Conservation (phyloP, 352 stramenopile species). For the Phytopythium chamaehyphon region DNA sequence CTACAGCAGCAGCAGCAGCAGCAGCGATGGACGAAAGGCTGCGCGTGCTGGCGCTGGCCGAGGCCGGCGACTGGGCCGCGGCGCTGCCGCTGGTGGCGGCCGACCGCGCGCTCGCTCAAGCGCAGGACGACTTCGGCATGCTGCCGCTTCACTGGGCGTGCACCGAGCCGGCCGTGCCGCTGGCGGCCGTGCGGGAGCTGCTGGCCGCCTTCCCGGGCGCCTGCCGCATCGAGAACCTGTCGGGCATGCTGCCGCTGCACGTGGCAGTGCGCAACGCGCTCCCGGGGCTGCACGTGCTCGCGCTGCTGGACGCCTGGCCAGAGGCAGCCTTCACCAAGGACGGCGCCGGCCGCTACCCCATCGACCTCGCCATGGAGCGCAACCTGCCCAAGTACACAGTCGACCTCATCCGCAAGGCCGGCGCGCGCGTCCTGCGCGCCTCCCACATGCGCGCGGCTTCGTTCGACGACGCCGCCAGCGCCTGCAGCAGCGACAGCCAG, state of each 20-base stretch:
- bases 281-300: constrained; percentile 50
- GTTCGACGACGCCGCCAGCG: constrained; percentile 20
- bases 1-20: no score
- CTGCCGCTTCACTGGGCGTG: constrained; percentile 81
- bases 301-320: constrained; percentile 39
- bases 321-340: constrained; percentile 53
- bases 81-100: constrained; percentile 37
- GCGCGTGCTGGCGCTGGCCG: constrained; percentile 49
- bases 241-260: constrained; percentile 75
- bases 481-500: constrained; percentile 22
- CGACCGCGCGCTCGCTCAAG: constrained; percentile 40
- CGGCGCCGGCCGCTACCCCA: constrained; percentile 42
- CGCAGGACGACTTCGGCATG: constrained; percentile 81
- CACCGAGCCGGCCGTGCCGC: constrained; percentile 47
- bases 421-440: constrained; percentile 31
- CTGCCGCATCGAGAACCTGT: constrained; percentile 66
- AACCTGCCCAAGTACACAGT: constrained; percentile 67
- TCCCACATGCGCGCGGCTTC: constrained; percentile 30
- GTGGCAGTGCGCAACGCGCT: constrained; percentile 75
- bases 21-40: constrained; percentile 40
- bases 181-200: constrained; percentile 44
- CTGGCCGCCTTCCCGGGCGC: constrained; percentile 47
- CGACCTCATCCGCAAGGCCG: constrained; percentile 65
- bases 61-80: constrained; percentile 66
- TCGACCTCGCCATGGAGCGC: constrained; percentile 58